Evolutionary conservation across 1,284 basidiomycete genomes (phyloP).

Genomic region (Chalciporus piperatoides): DNA sequence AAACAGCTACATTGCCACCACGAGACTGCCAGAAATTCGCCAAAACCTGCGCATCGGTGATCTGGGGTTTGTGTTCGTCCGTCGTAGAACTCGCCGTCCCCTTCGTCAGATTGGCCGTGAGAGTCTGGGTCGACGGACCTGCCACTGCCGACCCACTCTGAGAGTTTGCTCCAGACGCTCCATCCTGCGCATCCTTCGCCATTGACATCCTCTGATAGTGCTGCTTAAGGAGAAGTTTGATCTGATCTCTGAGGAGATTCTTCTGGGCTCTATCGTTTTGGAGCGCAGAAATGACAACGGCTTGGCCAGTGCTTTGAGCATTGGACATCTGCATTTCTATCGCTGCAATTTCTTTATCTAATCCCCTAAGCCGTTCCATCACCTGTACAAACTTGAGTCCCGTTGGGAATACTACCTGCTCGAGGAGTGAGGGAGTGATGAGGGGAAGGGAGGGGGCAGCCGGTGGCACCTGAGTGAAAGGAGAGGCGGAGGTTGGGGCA

Average conservation of each 20-base stretch:
- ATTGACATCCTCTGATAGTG: slow-evolving; percentile 17
- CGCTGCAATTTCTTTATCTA: slow-evolving; percentile 16
- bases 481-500: neutral
- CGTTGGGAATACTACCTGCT: slow-evolving; percentile 13
- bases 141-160: slow-evolving; percentile 7
- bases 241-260: slow-evolving; percentile 3
- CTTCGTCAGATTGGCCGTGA: slow-evolving; percentile 4
- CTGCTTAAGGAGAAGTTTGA: slow-evolving; percentile 17
- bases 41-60: slow-evolving; percentile 22
- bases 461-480: slow-evolving; percentile 10
- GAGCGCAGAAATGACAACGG: slow-evolving; percentile 8
- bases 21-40: slow-evolving; percentile 30
- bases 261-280: slow-evolving; percentile 12
- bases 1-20: slow-evolving; percentile 16
- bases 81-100: neutral
- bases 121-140: slow-evolving; percentile 15
- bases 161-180: slow-evolving; percentile 1
- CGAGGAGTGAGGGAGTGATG: slow-evolving; percentile 13
- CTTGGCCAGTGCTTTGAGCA: slow-evolving; percentile 20
- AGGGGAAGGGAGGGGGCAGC: slow-evolving; percentile 9
- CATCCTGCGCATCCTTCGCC: slow-evolving; percentile 13
- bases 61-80: slow-evolving; percentile 24
- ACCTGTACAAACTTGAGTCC: slow-evolving; percentile 23
- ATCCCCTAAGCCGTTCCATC: slow-evolving; percentile 19
- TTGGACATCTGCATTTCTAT: slow-evolving; percentile 15